Evolutionary conservation across 331 rosid genomes (phyloP).

Genomic region (Quercus tomentella): DNA sequence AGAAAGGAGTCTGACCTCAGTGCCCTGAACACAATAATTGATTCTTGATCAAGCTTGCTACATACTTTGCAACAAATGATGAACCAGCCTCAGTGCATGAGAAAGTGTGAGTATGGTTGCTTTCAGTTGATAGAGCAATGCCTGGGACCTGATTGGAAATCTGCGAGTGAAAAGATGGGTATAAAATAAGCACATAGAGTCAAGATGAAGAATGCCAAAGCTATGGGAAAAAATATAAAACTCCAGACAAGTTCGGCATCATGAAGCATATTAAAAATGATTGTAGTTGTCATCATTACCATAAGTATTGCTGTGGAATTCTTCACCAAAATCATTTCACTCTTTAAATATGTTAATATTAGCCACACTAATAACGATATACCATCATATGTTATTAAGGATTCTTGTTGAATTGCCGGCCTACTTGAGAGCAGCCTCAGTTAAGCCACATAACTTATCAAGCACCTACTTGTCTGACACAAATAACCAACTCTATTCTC

Average conservation of each 20-base stretch:
- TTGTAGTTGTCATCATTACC: neutral
- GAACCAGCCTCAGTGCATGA: slow-evolving; percentile 81
- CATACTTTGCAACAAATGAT: slow-evolving; percentile 75
- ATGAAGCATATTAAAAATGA: slow-evolving; percentile 5
- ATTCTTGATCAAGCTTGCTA: slow-evolving; percentile 61
- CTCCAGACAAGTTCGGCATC: neutral
- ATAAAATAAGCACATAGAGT: slow-evolving; percentile 9
- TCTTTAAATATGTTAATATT: slow-evolving; percentile 11
- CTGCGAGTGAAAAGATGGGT: slow-evolving; percentile 34
- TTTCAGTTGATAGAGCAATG: slow-evolving; percentile 41
- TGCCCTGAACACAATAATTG: slow-evolving; percentile 26
- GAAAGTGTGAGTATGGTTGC: slow-evolving; percentile 71
- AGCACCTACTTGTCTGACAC: neutral
- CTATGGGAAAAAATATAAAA: neutral
- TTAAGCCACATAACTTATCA: neutral
- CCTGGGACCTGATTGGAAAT: slow-evolving; percentile 73
- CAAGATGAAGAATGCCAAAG: slow-evolving; percentile 13
- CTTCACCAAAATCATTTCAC: neutral
- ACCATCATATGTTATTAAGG: neutral
- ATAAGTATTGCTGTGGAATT: neutral
- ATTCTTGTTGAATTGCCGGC: neutral
- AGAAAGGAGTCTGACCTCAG: slow-evolving; percentile 16
- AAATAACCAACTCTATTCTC: neutral
- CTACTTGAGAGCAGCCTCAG: neutral
- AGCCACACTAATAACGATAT: neutral